Evolutionary conservation across 805 yeast species (phyloP).

Genomic region (Candida tallmaniae): DNA sequence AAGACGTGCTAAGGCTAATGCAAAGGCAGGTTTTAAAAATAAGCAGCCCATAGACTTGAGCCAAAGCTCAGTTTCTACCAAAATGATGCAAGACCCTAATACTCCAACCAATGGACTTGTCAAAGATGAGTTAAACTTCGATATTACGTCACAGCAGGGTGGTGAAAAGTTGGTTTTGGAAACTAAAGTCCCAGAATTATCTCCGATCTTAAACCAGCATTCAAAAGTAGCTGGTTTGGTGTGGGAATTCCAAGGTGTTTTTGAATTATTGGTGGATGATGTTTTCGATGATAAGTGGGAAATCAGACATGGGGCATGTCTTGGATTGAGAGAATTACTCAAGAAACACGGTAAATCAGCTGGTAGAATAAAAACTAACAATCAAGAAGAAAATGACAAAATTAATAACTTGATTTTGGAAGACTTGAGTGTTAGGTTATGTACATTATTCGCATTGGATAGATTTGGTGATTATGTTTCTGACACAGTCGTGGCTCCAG

Average conservation of each 20-base stretch:
- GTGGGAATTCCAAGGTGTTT: constrained; percentile 95
- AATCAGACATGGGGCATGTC: constrained; percentile 89
- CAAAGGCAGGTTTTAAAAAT: constrained; percentile 46
- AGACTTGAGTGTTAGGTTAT: constrained; percentile 79
- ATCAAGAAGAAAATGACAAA: constrained; percentile 55
- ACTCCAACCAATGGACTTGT: neutral
- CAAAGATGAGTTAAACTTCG: constrained; percentile 34
- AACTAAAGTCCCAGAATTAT: constrained; percentile 58
- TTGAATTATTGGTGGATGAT: constrained; percentile 73
- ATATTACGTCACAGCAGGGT: constrained; percentile 74
- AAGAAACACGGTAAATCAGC: constrained; percentile 81
- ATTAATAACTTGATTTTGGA: constrained; percentile 72
- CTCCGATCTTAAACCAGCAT: constrained; percentile 67
- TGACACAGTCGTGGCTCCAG: constrained; percentile 98
- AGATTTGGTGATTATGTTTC: constrained; percentile 96
- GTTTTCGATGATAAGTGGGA: constrained; percentile 90
- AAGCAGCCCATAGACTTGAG: constrained; percentile 59
- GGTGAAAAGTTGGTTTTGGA: constrained; percentile 83
- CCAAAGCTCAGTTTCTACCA: constrained; percentile 62
- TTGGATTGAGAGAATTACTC: constrained; percentile 85
- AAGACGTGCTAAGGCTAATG: constrained; percentile 74
- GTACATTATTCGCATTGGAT: constrained; percentile 87
- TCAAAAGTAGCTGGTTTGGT: constrained; percentile 67
- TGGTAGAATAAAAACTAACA: constrained; percentile 69
- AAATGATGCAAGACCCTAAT: constrained; percentile 42